Percentiles rank a stretch among this genome's conserved stretches.
Evolutionary conservation across 106 monocot genomes (phyloP).

Genomic region (Narthecium ossifragum): DNA sequence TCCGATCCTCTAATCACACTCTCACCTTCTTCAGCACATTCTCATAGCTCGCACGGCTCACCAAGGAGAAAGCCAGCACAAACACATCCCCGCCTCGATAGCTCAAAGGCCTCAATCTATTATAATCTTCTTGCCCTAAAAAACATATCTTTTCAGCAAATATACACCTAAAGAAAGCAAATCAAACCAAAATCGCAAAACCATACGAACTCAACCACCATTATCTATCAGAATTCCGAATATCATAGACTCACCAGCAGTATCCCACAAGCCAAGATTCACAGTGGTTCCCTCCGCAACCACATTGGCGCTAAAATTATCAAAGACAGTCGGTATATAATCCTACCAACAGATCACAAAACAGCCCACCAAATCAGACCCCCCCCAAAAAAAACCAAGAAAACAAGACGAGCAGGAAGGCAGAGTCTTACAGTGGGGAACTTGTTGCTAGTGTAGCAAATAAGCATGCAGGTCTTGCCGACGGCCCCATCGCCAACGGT

Average conservation of each 20-base stretch:
- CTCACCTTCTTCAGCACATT: slow-evolving; percentile 77
- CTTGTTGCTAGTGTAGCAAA: slow-evolving; percentile 98
- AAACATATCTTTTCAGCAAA: neutral
- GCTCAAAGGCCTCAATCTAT: slow-evolving; percentile 84
- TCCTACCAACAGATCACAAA: slow-evolving; percentile 32
- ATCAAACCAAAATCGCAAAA: neutral
- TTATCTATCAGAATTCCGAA: no score
- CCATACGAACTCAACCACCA: neutral
- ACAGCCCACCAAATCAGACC: neutral
- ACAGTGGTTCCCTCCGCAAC: slow-evolving; percentile 70
- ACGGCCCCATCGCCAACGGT: slow-evolving; percentile 93
- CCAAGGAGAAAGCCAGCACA: slow-evolving; percentile 74
- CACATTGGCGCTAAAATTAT: slow-evolving; percentile 94
- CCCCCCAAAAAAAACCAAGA: slow-evolving; percentile 4
- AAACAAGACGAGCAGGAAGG: neutral
- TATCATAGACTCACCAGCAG: slow-evolving; percentile 58
- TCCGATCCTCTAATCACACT: neutral
- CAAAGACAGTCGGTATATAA: slow-evolving; percentile 90
- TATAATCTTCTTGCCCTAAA: slow-evolving; percentile 91
- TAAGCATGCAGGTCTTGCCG: slow-evolving; percentile 97
- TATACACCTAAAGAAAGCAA: neutral
- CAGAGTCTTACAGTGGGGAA: slow-evolving; percentile 65
- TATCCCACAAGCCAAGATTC: slow-evolving; percentile 90
- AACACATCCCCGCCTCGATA: slow-evolving; percentile 85
- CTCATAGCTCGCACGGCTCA: slow-evolving; percentile 84